A percentile compares a stretch with the other conserved stretches of the same genome.
Conservation (phyloP, 2,329 filamentous ascomycete species). For the Monosporascus sp. region DNA sequence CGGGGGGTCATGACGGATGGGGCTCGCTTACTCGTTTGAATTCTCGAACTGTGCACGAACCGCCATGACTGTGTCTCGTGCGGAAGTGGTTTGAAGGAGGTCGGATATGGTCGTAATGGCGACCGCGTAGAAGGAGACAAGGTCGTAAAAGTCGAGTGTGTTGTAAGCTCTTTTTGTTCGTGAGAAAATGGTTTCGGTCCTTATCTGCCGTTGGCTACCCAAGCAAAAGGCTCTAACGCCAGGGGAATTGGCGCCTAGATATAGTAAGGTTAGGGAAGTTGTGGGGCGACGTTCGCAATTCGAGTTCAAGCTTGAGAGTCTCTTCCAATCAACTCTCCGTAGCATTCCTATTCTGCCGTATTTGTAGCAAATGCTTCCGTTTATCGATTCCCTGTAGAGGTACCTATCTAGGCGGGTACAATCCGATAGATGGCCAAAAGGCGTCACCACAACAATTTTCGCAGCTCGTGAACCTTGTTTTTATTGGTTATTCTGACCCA, state of each 20-base stretch:
- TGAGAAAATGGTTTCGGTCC: not conserved
- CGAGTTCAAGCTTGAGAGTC: not conserved
- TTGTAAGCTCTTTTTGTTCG: not conserved
- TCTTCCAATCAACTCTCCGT: not conserved
- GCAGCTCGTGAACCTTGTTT: too few relatives aligned
- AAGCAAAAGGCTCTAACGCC: too few relatives aligned
- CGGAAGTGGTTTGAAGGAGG: conserved; percentile 6
- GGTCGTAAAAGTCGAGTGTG: not conserved
- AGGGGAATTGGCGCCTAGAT: not conserved
- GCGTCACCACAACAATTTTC: too few relatives aligned
- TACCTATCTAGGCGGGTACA: too few relatives aligned
- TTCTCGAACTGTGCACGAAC: conserved; percentile 78
- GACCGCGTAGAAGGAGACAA: not conserved
- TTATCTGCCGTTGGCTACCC: too few relatives aligned
- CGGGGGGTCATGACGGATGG: conserved; percentile 5
- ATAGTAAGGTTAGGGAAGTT: not conserved
- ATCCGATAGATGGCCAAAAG: too few relatives aligned
- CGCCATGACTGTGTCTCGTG: conserved; percentile 45
- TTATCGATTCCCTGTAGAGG: too few relatives aligned
- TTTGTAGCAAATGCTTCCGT: too few relatives aligned
- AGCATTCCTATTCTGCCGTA: not conserved
- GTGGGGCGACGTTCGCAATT: not conserved
- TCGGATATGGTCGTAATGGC: conserved; percentile 13
- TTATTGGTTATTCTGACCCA: too few relatives aligned
- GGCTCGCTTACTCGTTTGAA: conserved; percentile 71